A percentile compares a stretch with the other conserved stretches of the same genome.
phyloP scores from a whole-genome alignment of 2,329 filamentous ascomycete species.

The Passalora sequoiae region DNA sequence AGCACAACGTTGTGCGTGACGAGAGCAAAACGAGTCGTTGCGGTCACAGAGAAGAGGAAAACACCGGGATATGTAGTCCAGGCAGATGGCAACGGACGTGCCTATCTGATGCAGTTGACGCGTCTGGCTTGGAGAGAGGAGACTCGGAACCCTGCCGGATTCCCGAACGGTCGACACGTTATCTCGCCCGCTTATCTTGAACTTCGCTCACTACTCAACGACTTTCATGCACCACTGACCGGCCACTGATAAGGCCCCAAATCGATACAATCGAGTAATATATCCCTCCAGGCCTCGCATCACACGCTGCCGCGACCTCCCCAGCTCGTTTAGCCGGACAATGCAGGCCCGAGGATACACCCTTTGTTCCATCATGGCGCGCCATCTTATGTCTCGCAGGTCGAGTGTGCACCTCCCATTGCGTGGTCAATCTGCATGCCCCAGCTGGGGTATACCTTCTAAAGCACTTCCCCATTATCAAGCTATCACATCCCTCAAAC shows the following conservation, averaged over 20 bases:
- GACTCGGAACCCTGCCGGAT: too few relatives aligned
- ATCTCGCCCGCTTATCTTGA: constrained; percentile 5
- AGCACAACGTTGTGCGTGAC: too few relatives aligned
- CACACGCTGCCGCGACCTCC: constrained; percentile 1
- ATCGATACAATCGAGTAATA: constrained; percentile 24
- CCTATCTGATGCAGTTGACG: neutral
- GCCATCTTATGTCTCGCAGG: constrained; percentile 6
- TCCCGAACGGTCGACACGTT: neutral
- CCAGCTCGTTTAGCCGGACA: neutral
- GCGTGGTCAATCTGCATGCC: constrained; percentile 2
- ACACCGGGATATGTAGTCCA: too few relatives aligned
- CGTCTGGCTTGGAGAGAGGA: neutral
- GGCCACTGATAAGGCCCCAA: constrained; percentile 12
- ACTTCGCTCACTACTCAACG: constrained; percentile 1
- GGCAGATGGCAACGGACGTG: neutral
- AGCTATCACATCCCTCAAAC: constrained; percentile 4
- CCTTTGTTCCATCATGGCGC: constrained; percentile 15
- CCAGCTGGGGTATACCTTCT: constrained; percentile 11
- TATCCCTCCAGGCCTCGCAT: neutral
- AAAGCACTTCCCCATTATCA: constrained; percentile 14
- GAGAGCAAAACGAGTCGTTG: too few relatives aligned
- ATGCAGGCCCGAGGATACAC: constrained; percentile 8
- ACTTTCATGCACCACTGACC: constrained; percentile 4
- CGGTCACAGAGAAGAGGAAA: too few relatives aligned
- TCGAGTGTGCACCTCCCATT: constrained; percentile 6